Conservation (phyloP, 2,329 filamentous ascomycete genomes). For the Pezicula carpinea region DNA sequence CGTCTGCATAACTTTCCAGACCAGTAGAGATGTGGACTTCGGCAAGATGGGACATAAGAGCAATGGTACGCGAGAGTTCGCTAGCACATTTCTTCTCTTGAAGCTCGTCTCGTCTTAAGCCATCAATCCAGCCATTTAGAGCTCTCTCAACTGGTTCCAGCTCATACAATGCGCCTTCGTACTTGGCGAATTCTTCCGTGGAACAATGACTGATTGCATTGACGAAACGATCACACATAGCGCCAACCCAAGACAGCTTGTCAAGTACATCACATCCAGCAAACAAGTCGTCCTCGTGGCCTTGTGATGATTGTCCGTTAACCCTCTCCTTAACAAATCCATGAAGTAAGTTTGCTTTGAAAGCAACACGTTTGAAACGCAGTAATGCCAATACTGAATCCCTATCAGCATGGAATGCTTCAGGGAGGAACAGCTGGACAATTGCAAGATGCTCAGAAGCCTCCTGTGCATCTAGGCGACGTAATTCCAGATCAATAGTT, state of each 20-base stretch:
- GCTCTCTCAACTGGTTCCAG: conserved; percentile 88
- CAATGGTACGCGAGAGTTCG: conserved; percentile 78
- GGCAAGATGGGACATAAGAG: conserved; percentile 79
- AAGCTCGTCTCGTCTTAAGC: conserved; percentile 75
- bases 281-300: conserved; percentile 74
- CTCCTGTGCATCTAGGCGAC: conserved; percentile 83
- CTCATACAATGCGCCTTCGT: conserved; percentile 78
- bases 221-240: conserved; percentile 80
- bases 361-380: conserved; percentile 79
- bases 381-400: conserved; percentile 87
- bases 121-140: conserved; percentile 83
- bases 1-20: conserved; percentile 70
- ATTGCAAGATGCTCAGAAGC: conserved; percentile 84
- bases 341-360: conserved; percentile 79
- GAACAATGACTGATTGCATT: conserved; percentile 76
- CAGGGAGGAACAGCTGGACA: conserved; percentile 82
- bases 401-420: conserved; percentile 72
- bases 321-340: conserved; percentile 76
- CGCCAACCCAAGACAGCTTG: conserved; percentile 77
- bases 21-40: conserved; percentile 72
- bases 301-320: conserved; percentile 59
- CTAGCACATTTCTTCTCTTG: conserved; percentile 78
- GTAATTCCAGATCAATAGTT: conserved; percentile 86
- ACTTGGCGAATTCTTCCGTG: conserved; percentile 70
- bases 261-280: conserved; percentile 77